These are phyloP conservation scores for Hypoxylon sp. DNA, from an alignment of 2,329 filamentous ascomycete species.

Conservation along the genomic window DNA sequence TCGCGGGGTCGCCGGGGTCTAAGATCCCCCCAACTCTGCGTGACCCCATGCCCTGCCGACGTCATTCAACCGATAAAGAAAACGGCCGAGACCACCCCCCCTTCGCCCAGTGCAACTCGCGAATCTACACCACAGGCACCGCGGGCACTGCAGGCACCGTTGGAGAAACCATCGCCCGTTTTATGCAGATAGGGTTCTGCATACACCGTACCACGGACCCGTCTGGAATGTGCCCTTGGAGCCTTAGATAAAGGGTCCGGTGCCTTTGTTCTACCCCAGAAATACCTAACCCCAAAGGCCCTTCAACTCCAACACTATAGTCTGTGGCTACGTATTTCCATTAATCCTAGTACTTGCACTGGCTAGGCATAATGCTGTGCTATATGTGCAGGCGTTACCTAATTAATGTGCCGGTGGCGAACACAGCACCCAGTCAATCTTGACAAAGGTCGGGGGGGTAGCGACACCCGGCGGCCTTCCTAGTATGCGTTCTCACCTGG, in stretches of 20 bases:
- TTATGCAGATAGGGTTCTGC: conserved; percentile 11
- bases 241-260: conserved; percentile 2
- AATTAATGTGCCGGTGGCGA: conserved; percentile 22
- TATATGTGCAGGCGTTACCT: not conserved
- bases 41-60: conserved; percentile 31
- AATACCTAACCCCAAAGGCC: conserved; percentile 12
- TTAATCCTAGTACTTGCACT: conserved; percentile 10
- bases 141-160: conserved; percentile 2
- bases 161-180: conserved; percentile 10
- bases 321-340: conserved; percentile 7
- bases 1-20: conserved; percentile 41
- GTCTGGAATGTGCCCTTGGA: conserved; percentile 27
- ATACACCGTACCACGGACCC: conserved; percentile 15
- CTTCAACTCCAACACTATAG: not conserved
- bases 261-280: conserved; percentile 19
- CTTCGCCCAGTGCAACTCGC: conserved; percentile 4
- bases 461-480: not conserved
- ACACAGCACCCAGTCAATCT: conserved; percentile 13
- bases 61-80: conserved; percentile 34
- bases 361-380: not conserved
- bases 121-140: conserved; percentile 15
- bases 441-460: conserved; percentile 11
- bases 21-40: conserved; percentile 30
- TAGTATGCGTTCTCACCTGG: not conserved
- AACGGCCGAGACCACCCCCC: conserved; percentile 35